Percentiles rank a stretch among this genome's conserved stretches.
phyloP scores from a whole-genome alignment of 2,329 filamentous ascomycete genomes.

The Teratosphaeria viscida region DNA sequence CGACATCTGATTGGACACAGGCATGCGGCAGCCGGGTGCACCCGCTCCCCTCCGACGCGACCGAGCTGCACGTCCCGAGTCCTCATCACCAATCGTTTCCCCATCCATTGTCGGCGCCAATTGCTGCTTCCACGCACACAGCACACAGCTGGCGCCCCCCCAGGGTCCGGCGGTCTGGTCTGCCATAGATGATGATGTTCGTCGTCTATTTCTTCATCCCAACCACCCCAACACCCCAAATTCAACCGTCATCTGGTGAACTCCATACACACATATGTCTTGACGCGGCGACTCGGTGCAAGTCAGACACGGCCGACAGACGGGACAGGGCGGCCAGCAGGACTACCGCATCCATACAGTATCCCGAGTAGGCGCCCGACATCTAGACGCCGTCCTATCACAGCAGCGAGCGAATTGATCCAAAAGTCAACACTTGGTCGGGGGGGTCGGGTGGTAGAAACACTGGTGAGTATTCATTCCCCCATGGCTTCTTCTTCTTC shows the following conservation, averaged over 20 bases:
- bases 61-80: no score
- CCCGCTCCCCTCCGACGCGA: no score
- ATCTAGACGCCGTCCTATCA: constrained; percentile 5
- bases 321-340: no score
- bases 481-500: background rate
- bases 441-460: background rate
- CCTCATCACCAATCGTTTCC: constrained; percentile 1
- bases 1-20: background rate
- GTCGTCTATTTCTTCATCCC: no score
- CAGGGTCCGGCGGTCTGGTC: background rate
- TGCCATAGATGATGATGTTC: background rate
- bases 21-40: background rate
- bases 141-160: no score
- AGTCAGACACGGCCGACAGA: background rate
- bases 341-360: background rate
- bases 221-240: no score
- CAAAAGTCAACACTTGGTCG: background rate
- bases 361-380: background rate
- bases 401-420: background rate
- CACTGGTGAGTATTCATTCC: constrained; percentile 4
- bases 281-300: no score
- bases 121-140: background rate
- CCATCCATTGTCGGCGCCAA: no score
- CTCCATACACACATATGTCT: no score
- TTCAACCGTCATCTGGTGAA: no score